phyloP scores from a whole-genome alignment of 345 rosid species.

The Citrus mangshanensis region DNA sequence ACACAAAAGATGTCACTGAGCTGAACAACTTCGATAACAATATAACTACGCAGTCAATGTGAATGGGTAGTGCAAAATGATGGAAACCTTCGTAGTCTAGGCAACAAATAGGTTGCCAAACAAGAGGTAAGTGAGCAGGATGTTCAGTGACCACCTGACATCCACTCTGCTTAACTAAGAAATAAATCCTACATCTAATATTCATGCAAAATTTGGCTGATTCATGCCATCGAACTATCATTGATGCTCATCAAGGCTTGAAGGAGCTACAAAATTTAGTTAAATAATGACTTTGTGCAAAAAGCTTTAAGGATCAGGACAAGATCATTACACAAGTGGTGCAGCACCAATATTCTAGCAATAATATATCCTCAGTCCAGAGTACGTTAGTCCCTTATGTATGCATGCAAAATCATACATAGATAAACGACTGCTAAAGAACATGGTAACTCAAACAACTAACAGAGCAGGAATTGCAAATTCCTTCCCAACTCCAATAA shows the following conservation, averaged over 20 bases:
- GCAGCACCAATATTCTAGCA: neutral
- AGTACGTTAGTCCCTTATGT: neutral
- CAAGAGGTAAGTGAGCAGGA: neutral
- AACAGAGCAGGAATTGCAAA: neutral
- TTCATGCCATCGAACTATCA: neutral
- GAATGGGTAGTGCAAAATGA: neutral
- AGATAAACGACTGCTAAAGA: neutral
- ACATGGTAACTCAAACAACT: neutral
- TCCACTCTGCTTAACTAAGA: neutral
- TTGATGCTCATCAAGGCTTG: neutral
- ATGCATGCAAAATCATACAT: neutral
- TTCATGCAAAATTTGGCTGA: neutral
- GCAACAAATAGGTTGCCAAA: neutral
- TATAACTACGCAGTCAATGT: neutral
- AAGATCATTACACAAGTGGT: neutral
- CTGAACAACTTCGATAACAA: neutral
- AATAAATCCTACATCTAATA: conserved; percentile 2
- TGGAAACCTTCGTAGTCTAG: neutral
- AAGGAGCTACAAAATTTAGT: neutral
- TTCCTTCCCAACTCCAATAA: neutral
- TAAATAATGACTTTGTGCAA: neutral
- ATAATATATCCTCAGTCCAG: neutral
- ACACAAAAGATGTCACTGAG: conserved; percentile 20
- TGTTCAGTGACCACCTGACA: neutral
- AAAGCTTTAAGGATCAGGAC: neutral